Conservation (phyloP, 2,329 filamentous ascomycete species). For the Cladosporium cucumerinum region DNA sequence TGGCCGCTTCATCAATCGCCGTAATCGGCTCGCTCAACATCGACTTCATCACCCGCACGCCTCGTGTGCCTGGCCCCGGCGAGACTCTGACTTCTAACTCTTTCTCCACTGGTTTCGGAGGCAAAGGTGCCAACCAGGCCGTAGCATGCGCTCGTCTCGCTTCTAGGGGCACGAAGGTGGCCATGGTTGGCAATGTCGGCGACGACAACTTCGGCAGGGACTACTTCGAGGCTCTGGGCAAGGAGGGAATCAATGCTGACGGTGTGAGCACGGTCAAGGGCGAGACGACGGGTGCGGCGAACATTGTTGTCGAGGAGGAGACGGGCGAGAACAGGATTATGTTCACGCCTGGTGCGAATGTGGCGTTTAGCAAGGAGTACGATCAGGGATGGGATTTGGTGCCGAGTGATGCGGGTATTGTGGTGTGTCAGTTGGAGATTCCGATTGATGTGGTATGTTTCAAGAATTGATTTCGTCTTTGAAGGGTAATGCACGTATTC, state of each 20-base stretch:
- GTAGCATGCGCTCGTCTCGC: constrained; percentile 47
- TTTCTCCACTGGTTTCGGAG: constrained; percentile 78
- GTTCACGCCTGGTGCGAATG: constrained; percentile 48
- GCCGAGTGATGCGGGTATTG: constrained; percentile 40
- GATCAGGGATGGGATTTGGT: constrained; percentile 37
- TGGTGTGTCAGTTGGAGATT: constrained; percentile 48
- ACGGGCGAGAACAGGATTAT: constrained; percentile 50
- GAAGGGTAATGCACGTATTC: neutral
- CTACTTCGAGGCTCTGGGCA: constrained; percentile 41
- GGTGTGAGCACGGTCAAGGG: constrained; percentile 40
- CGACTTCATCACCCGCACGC: constrained; percentile 84
- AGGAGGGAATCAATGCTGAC: constrained; percentile 44
- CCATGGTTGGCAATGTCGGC: constrained; percentile 51
- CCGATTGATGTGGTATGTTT: constrained; percentile 40
- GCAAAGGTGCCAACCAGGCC: constrained; percentile 93
- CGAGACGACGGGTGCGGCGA: constrained; percentile 47
- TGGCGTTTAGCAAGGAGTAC: constrained; percentile 33
- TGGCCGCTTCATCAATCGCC: constrained; percentile 55
- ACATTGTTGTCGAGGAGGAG: constrained; percentile 48
- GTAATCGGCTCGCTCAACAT: constrained; percentile 92
- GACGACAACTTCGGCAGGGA: constrained; percentile 42
- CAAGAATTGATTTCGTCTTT: neutral
- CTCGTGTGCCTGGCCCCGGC: constrained; percentile 76
- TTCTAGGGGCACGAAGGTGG: constrained; percentile 38
- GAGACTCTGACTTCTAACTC: constrained; percentile 80